phyloP scores from a whole-genome alignment of 2,329 filamentous ascomycete species.

The Pyrenophora teres region DNA sequence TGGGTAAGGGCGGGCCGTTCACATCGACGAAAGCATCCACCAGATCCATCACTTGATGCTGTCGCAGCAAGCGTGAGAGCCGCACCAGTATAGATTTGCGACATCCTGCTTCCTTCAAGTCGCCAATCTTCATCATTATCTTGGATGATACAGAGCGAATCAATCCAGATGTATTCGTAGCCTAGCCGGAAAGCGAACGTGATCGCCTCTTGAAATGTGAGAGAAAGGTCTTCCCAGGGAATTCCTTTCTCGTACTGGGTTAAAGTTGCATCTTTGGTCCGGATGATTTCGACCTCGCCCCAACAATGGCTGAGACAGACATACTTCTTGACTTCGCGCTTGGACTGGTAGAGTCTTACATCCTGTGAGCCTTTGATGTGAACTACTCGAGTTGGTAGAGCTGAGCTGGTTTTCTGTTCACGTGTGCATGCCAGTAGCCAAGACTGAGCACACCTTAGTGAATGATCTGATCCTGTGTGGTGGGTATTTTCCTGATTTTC shows the following conservation, averaged over 20 bases:
- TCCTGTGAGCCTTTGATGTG: neutral
- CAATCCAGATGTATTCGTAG: constrained; percentile 26
- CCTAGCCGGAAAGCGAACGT: constrained; percentile 12
- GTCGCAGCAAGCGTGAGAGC: constrained; percentile 14
- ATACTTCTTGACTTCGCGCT: neutral
- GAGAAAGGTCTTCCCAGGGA: constrained; percentile 8
- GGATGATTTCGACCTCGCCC: neutral
- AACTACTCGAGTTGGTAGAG: constrained; percentile 5
- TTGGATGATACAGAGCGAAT: constrained; percentile 24
- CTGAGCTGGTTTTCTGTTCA: neutral
- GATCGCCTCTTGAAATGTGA: constrained; percentile 20
- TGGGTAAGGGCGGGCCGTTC: neutral
- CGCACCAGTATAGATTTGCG: constrained; percentile 20
- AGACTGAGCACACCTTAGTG: neutral
- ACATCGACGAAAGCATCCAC: constrained; percentile 5
- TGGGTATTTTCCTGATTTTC: neutral
- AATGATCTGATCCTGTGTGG: neutral
- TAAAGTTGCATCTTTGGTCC: neutral
- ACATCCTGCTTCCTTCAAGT: constrained; percentile 22
- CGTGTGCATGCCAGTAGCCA: constrained; percentile 1
- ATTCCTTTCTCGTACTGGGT: neutral
- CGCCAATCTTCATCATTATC: constrained; percentile 20
- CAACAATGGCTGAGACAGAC: constrained; percentile 12
- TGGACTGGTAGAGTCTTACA: neutral
- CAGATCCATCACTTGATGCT: neutral